A percentile compares a stretch with the other conserved stretches of the same genome.
These are phyloP conservation scores for Fusarium nelsonii DNA, from an alignment of 2,329 filamentous ascomycete species.

Conservation along the genomic window DNA sequence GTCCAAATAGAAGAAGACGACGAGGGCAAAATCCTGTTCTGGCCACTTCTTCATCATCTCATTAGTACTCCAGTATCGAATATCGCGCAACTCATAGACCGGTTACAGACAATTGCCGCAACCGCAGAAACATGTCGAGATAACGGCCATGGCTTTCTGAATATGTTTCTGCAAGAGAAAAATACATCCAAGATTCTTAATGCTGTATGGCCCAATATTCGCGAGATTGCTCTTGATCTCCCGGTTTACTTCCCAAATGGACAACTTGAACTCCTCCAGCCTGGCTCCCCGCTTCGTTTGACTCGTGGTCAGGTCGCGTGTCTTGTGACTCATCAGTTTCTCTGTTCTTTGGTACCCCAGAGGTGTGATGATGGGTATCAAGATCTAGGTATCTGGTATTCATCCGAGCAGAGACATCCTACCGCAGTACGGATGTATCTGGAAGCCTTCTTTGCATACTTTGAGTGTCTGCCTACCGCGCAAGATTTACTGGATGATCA, in stretches of 20 bases:
- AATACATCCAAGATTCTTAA: conserved; percentile 16
- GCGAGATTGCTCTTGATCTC: conserved; percentile 38
- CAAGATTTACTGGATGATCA: conserved; percentile 5
- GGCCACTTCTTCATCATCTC: conserved; percentile 46
- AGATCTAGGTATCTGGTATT: conserved; percentile 53
- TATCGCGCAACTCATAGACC: conserved; percentile 40
- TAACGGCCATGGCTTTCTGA: conserved; percentile 44
- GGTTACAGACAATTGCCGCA: conserved; percentile 49
- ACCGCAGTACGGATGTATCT: conserved; percentile 50
- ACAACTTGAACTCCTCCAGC: conserved; percentile 32
- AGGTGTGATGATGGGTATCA: conserved; percentile 46
- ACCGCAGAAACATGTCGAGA: conserved; percentile 33
- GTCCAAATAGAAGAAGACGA: conserved; percentile 39
- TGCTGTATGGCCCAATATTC: conserved; percentile 44
- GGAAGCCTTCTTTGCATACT: conserved; percentile 49
- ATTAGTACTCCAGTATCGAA: conserved; percentile 27
- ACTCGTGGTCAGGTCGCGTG: conserved; percentile 47
- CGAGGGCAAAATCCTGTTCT: conserved; percentile 43
- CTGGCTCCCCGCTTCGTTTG: conserved; percentile 31
- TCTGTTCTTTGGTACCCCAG: conserved; percentile 46
- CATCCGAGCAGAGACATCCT: conserved; percentile 49
- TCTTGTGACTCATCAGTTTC: conserved; percentile 51
- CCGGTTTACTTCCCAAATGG: conserved; percentile 39
- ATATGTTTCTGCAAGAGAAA: not conserved
- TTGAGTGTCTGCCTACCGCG: conserved; percentile 35